Percentiles rank a stretch among this genome's conserved stretches.
phyloP scores from a whole-genome alignment of 179 eudicot species.

The Heliamphora pulchella region DNA sequence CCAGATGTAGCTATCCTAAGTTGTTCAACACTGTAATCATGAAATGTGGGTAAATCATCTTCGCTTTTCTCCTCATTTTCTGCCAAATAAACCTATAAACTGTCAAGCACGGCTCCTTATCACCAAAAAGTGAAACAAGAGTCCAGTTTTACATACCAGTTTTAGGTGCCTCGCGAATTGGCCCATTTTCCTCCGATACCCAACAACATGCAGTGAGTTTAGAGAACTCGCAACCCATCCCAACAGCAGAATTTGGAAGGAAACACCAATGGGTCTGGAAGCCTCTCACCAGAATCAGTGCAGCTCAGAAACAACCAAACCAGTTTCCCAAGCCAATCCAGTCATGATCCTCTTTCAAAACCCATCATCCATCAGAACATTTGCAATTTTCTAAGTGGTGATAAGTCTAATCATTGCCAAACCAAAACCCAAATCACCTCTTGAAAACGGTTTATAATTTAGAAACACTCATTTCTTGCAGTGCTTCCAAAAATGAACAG shows the following conservation, averaged over 20 bases:
- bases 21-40: constrained; percentile 61
- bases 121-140: constrained; percentile 5
- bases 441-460: background rate
- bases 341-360: background rate
- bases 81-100: constrained; percentile 23
- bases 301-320: constrained; percentile 5
- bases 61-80: constrained; percentile 61
- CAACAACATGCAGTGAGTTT: constrained; percentile 51
- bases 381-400: background rate
- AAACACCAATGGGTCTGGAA: background rate
- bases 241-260: constrained; percentile 2
- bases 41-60: constrained; percentile 52
- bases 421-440: background rate
- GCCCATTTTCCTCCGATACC: constrained; percentile 35
- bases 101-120: background rate
- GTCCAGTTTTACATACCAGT: constrained; percentile 23
- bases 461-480: background rate
- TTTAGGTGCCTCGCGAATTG: constrained; percentile 33
- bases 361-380: background rate
- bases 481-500: background rate
- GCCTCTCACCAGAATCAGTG: background rate
- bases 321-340: constrained; percentile 5
- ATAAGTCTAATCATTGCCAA: background rate
- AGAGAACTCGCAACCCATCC: constrained; percentile 68
- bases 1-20: constrained; percentile 79